Conservation (phyloP, 345 rosid genomes). For the Corchorus olitorius region DNA sequence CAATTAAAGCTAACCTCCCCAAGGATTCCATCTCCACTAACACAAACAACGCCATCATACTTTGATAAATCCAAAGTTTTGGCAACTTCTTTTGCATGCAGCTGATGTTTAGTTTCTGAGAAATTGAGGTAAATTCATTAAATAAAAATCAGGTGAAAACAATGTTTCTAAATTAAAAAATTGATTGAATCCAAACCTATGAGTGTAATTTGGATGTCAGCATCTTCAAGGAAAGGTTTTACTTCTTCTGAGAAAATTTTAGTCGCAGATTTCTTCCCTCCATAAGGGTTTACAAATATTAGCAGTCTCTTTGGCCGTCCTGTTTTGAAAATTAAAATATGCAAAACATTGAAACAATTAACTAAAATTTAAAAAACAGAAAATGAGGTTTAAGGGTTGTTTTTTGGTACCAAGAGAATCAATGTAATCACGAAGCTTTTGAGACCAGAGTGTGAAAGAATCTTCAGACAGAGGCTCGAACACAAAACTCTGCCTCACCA, state of each 20-base stretch:
- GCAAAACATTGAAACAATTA: not conserved
- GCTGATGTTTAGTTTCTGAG: conserved; percentile 67
- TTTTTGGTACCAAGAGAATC: conserved; percentile 61
- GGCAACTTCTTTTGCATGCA: conserved; percentile 83
- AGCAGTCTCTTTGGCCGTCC: conserved; percentile 82
- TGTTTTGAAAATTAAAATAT: conserved; percentile 20
- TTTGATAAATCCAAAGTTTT: conserved; percentile 53
- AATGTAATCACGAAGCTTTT: conserved; percentile 52
- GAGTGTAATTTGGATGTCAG: conserved; percentile 58
- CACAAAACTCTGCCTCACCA: conserved; percentile 67
- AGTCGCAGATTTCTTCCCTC: conserved; percentile 74
- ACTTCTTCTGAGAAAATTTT: conserved; percentile 68
- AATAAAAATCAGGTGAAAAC: not conserved
- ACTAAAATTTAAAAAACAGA: not conserved
- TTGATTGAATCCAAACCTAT: conserved; percentile 50
- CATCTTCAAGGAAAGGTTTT: conserved; percentile 82
- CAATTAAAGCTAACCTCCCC: conserved; percentile 70
- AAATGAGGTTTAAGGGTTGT: not conserved
- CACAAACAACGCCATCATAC: conserved; percentile 90
- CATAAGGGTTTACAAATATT: conserved; percentile 80
- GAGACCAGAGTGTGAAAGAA: conserved; percentile 62
- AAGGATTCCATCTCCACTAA: conserved; percentile 93
- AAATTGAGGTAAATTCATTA: conserved; percentile 8
- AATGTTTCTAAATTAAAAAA: not conserved
- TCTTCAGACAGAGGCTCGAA: conserved; percentile 69